Evolutionary conservation across 129 eudicot genomes (phyloP).

Genomic region (Centaurea solstitialis): DNA sequence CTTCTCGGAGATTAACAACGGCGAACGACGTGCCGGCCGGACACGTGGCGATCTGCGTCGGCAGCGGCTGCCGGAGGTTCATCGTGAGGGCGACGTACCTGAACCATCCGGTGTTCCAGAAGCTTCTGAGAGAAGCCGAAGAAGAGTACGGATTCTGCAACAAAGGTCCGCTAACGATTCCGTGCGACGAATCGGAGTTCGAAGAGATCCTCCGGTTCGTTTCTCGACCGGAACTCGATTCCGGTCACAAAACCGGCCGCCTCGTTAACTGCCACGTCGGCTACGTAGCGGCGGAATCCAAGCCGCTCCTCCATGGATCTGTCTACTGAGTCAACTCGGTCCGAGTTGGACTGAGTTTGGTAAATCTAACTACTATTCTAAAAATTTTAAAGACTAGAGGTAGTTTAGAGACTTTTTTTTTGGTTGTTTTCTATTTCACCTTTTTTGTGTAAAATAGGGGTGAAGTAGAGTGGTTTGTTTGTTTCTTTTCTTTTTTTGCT

Average conservation of each 20-base stretch:
- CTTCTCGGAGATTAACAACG: constrained; percentile 1
- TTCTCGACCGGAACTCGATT: constrained; percentile 32
- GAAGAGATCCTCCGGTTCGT: constrained; percentile 59
- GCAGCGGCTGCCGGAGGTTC: constrained; percentile 52
- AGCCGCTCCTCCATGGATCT: constrained; percentile 55
- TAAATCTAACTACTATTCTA: constrained; percentile 24
- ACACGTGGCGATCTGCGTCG: constrained; percentile 85
- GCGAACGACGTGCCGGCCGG: constrained; percentile 77
- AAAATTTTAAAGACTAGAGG: constrained; percentile 14
- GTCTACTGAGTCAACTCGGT: constrained; percentile 33
- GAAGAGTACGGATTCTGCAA: constrained; percentile 77
- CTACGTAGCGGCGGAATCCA: constrained; percentile 38
- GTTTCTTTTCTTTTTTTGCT: constrained; percentile 21
- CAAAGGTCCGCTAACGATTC: constrained; percentile 66
- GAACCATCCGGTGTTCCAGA: constrained; percentile 68
- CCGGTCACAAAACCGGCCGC: constrained; percentile 23
- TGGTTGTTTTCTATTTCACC: neutral
- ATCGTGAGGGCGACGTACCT: constrained; percentile 64
- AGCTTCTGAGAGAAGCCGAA: constrained; percentile 61
- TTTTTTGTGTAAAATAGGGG: neutral
- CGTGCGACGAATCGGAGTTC: constrained; percentile 72
- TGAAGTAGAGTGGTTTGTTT: neutral
- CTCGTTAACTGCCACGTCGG: constrained; percentile 49
- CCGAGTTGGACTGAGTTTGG: constrained; percentile 11
- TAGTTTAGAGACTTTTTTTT: constrained; percentile 10